Evolutionary conservation across 2,329 filamentous ascomycete species (phyloP), one percentile per base, ranked within the genome.

Genomic region (Diaporthe caulivora): DNA sequence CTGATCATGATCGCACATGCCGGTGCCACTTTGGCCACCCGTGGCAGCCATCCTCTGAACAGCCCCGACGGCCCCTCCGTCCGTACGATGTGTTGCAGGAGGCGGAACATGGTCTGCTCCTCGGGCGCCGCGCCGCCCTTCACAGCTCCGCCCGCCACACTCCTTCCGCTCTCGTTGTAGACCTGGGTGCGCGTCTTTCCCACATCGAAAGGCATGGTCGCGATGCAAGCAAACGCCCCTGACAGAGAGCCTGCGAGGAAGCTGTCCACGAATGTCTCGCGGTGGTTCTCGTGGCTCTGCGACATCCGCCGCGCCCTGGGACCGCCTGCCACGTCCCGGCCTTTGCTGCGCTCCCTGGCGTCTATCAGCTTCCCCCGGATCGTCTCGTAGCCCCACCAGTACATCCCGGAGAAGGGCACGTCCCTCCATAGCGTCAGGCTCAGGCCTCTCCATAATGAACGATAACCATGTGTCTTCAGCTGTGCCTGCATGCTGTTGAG

Each of bases 1-100:
- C 94, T 97, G 81, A 99, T 98, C 97, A 99, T 99, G 81, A 99
- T 98, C 37, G 97, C 97, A 83, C 97, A 99, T 0, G 96, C 95
- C 1, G 97, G 97, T 1, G 97, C 96, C 7, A 99, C 95, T 82
- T 98, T 98, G 75, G 98, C 86, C 77, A 95, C 97, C 51, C 97
- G 89, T 0, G 97, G 95, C 31, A 95, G 92, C 94, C 95, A 98
- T 55, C 97, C 97, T 78, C 88, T 94, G 90, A 97, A 98, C 7
- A 99, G 85, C 0, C 97, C 97, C 1, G 89, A 81, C 21, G 91
- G 81, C 2, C 97, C 97, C 83, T 98, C 96, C 70, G 93, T 93
- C 78, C 90, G 89, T 86, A 96, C 97, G 68, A 99, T 98, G 78
- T 98, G 95, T 87, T 91, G 92, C n/a, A 99, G 86, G 74, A 98